Evolutionary conservation across 805 yeast genomes (phyloP).

Genomic region (Wickerhamiella cacticola): DNA sequence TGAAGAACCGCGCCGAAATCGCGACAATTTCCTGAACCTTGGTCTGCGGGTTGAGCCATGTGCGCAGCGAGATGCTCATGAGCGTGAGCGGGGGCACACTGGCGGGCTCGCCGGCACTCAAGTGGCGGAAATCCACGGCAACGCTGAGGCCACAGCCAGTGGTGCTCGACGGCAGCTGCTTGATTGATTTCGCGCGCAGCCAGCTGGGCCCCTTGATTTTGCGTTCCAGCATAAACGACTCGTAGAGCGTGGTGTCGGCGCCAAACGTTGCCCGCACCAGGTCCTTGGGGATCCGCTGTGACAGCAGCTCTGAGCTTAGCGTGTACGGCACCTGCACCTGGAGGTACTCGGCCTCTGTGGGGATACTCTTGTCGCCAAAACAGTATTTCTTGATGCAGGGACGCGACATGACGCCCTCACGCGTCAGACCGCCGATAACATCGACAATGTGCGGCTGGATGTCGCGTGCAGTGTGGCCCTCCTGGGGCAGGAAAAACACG

Average conservation of each 20-base stretch:
- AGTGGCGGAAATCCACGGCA: slow-evolving; percentile 32
- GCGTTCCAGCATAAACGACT: slow-evolving; percentile 69
- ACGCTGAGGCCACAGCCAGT: slow-evolving; percentile 78
- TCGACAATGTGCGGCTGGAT: slow-evolving; percentile 70
- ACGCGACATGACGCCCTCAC: slow-evolving; percentile 51
- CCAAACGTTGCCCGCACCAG: slow-evolving; percentile 77
- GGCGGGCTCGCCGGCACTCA: slow-evolving; percentile 24
- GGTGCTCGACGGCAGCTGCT: slow-evolving; percentile 47
- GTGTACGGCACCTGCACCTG: slow-evolving; percentile 60
- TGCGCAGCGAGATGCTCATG: slow-evolving; percentile 66
- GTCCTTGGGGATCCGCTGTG: slow-evolving; percentile 30
- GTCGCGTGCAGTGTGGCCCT: slow-evolving; percentile 34
- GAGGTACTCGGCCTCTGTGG: slow-evolving; percentile 67
- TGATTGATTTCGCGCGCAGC: slow-evolving; percentile 60
- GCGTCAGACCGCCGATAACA: slow-evolving; percentile 44
- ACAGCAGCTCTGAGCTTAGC: slow-evolving; percentile 26
- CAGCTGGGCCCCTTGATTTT: slow-evolving; percentile 97
- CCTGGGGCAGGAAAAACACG: slow-evolving; percentile 65
- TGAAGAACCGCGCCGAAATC: slow-evolving; percentile 62
- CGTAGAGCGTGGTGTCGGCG: slow-evolving; percentile 58
- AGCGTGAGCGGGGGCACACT: slow-evolving; percentile 58
- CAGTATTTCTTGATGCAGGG: slow-evolving; percentile 72
- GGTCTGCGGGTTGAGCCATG: slow-evolving; percentile 59
- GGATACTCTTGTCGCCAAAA: slow-evolving; percentile 64
- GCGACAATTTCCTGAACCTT: slow-evolving; percentile 82